Evolutionary conservation across 106 monocot species (phyloP), one percentile per base, ranked within the genome.

Genomic region (Allium sativum): DNA sequence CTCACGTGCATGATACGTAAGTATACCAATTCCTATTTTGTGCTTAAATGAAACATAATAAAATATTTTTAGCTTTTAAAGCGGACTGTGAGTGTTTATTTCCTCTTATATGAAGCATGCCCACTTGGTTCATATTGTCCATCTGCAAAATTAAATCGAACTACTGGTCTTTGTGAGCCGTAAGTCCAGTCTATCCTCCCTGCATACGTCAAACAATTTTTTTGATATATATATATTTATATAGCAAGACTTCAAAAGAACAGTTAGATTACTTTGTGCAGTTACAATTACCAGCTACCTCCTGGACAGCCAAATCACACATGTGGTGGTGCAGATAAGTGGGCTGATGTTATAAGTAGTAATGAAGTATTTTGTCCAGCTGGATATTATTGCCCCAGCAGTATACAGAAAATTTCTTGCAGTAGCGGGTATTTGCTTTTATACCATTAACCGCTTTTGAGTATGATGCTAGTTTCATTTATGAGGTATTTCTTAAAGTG

Each of bases 1-100:
- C 58, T 87, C 45, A 87, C 87, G 9, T 87, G 87, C 79, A 87
- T 87, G 87, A 79, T 87, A 45, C 87, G 87, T 87, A 70, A 76
- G 87, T 61, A 58, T 15, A 31, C 13, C 48, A 12, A 45, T 63
- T 19, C 41, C 7, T 31, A 7, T 48, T 18, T 14, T 45, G 20
- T 46, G 48, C n/a, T 15, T 46, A 31, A 31, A 31, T 31, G 31
- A 2, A 3, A 18, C 18, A 44, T 1, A 44, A 8, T 31, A 31
- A 31, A 31, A 31, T 31, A 31, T 31, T 31, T 31, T 31, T 31
- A 31, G 31, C 31, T 31, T 31, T 31, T 31, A 31, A 58, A 19
- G 62, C 15, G 17, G 43, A 18, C 43, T 21, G 59, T 17, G 43
- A 48, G n/a, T n/a, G n/a, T 64, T 42, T 10, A 40, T 9, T 44